These are phyloP conservation scores for Penicillium waksmanii DNA, from an alignment of 495 filamentous ascomycete species.

Conservation along the genomic window DNA sequence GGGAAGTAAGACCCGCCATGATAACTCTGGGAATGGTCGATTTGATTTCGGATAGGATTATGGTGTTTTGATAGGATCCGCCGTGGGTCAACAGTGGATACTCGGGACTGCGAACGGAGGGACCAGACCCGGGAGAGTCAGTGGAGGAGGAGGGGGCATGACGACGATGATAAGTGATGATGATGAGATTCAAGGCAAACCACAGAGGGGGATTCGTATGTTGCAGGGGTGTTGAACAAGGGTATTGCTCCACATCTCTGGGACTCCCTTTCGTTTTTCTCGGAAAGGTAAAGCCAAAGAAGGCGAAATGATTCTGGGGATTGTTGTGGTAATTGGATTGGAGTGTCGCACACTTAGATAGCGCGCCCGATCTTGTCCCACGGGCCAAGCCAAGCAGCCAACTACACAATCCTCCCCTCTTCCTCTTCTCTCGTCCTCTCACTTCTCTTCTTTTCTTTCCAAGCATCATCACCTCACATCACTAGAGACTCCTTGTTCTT, in stretches of 20 bases:
- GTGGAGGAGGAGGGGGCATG: constrained; percentile 11
- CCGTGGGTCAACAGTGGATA: constrained; percentile 16
- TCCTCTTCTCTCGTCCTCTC: not conserved
- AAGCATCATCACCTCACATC: not conserved
- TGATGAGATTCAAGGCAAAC: constrained; percentile 18
- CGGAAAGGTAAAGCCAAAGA: not conserved
- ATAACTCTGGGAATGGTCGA: not conserved
- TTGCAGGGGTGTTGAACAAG: too few relatives aligned
- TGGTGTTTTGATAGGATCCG: constrained; percentile 15
- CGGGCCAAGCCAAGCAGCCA: not conserved
- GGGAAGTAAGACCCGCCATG: constrained; percentile 1
- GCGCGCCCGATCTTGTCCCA: not conserved
- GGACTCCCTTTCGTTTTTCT: too few relatives aligned
- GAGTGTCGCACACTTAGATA: not conserved
- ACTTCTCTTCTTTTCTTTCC: not conserved
- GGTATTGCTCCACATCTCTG: too few relatives aligned
- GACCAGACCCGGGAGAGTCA: constrained; percentile 6
- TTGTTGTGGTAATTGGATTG: not conserved
- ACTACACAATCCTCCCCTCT: not conserved
- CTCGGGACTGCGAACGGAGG: constrained; percentile 16
- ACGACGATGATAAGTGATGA: constrained; percentile 28
- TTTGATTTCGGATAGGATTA: constrained; percentile 1
- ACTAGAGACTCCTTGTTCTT: constrained; percentile 8
- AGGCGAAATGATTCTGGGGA: not conserved
- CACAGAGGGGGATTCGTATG: not conserved